Conservation (phyloP, 2,329 filamentous ascomycete species). For the Pseudopithomyces chartarum region DNA sequence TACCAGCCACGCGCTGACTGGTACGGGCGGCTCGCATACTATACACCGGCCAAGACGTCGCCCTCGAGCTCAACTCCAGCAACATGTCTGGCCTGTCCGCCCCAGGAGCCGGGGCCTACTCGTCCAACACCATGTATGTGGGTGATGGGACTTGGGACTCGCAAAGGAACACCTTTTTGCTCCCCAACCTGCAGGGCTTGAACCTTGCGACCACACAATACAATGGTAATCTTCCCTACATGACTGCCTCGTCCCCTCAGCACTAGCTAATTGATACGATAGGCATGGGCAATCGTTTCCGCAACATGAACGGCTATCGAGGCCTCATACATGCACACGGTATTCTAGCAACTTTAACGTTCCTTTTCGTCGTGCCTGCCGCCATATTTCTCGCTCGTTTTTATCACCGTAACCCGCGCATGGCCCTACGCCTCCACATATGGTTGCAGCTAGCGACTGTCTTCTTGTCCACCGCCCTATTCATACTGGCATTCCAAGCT, state of each 20-base stretch:
- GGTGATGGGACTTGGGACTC: conserved; percentile 87
- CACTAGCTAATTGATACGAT: conserved; percentile 18
- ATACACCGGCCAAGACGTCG: not conserved
- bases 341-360: conserved; percentile 72
- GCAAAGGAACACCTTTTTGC: conserved; percentile 73
- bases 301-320: conserved; percentile 71
- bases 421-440: conserved; percentile 71
- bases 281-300: conserved; percentile 85
- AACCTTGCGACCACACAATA: conserved; percentile 84
- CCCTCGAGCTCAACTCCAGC: not conserved
- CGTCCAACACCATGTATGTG: conserved; percentile 74
- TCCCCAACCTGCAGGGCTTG: conserved; percentile 76
- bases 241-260: not conserved
- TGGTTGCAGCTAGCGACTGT: conserved; percentile 74
- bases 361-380: conserved; percentile 73
- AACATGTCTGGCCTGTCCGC: conserved; percentile 60
- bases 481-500: conserved; percentile 77
- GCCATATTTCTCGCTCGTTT: conserved; percentile 78
- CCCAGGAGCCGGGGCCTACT: conserved; percentile 74
- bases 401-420: conserved; percentile 65
- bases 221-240: conserved; percentile 65
- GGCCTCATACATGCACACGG: conserved; percentile 72
- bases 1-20: not conserved
- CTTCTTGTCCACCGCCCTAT: conserved; percentile 70
- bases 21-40: not conserved